Percentiles rank a stretch among this genome's conserved stretches.
phyloP scores from a whole-genome alignment of 73 alveolate genomes.

The Tetrahymena thermophila region DNA sequence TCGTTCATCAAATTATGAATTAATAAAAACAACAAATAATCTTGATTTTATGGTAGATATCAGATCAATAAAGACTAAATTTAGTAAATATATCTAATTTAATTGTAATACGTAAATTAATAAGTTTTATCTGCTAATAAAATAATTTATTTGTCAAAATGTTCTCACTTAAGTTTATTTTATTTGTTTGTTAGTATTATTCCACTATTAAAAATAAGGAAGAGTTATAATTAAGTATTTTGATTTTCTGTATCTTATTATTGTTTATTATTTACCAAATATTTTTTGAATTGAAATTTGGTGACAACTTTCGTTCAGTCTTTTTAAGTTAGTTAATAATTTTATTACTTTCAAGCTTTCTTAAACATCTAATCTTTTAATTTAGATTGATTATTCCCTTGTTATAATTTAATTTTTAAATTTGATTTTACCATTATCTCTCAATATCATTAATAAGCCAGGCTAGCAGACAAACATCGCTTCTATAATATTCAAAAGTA shows the following conservation, averaged over 20 bases:
- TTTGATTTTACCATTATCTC: not conserved
- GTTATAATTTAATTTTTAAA: not conserved
- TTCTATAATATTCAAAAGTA: no score
- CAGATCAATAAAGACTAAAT: not conserved
- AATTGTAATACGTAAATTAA: no score
- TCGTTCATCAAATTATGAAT: not conserved
- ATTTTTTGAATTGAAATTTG: not conserved
- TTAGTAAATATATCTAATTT: no score
- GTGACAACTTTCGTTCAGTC: not conserved
- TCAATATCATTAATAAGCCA: not conserved
- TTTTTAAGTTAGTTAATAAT: not conserved
- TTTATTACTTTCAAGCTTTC: not conserved
- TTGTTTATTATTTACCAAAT: not conserved
- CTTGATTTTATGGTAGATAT: no score
- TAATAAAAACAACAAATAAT: no score
- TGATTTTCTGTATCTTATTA: not conserved
- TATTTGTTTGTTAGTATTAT: not conserved
- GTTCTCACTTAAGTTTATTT: not conserved
- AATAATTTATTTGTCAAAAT: not conserved
- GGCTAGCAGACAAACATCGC: not conserved
- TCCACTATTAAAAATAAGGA: not conserved
- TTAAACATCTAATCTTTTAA: not conserved
- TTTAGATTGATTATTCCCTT: not conserved
- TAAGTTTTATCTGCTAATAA: not conserved
- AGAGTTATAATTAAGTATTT: not conserved